Conservation (phyloP, 176 grass and related monocot species). For the Stipa capillata region DNA sequence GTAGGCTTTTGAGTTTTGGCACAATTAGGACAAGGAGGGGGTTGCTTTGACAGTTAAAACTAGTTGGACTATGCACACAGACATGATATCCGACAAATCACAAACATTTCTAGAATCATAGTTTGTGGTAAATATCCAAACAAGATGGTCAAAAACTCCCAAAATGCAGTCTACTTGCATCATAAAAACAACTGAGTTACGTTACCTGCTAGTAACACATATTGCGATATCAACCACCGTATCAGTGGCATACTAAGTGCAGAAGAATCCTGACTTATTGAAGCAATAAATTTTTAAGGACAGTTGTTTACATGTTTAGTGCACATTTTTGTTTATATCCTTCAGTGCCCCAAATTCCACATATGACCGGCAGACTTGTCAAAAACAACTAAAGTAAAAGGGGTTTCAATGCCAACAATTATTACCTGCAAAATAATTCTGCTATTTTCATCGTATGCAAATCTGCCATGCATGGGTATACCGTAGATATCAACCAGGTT, state of each 20-base stretch:
- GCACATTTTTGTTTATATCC: no score
- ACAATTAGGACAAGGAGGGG: neutral
- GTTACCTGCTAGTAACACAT: neutral
- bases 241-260: neutral
- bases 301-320: neutral
- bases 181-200: no score
- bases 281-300: neutral
- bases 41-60: neutral
- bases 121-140: no score
- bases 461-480: slow-evolving; percentile 60
- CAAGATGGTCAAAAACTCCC: no score
- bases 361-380: neutral
- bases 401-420: neutral
- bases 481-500: slow-evolving; percentile 56
- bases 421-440: slow-evolving; percentile 78
- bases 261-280: neutral
- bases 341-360: no score
- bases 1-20: neutral
- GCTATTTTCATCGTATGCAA: slow-evolving; percentile 68
- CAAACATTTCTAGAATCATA: neutral
- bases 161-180: no score
- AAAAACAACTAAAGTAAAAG: neutral
- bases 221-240: neutral
- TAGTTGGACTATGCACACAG: neutral
- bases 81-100: neutral